phyloP scores from a whole-genome alignment of 345 rosid genomes.

The Populus nigra region DNA sequence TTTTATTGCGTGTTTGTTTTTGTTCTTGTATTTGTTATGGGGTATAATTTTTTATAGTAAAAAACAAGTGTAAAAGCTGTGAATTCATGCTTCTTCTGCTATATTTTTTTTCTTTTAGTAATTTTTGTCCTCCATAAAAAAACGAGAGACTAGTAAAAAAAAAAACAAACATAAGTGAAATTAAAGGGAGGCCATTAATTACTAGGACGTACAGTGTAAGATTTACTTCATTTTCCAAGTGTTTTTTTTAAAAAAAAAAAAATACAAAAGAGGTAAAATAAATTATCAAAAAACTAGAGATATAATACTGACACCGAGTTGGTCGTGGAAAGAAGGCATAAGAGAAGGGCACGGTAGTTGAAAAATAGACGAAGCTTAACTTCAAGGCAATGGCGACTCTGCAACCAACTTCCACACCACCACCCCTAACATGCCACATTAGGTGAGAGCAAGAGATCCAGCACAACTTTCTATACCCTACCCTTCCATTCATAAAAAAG shows the following conservation, averaged over 20 bases:
- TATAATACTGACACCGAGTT: not conserved
- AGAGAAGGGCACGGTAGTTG: constrained; percentile 31
- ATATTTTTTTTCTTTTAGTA: too few relatives aligned
- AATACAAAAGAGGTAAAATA: not conserved
- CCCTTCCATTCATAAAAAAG: constrained; percentile 34
- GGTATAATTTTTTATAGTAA: too few relatives aligned
- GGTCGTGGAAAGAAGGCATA: not conserved
- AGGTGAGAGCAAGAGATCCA: constrained; percentile 35
- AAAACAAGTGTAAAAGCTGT: too few relatives aligned
- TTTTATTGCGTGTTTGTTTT: too few relatives aligned
- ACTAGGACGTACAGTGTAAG: not conserved
- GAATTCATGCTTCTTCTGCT: too few relatives aligned
- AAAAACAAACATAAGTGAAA: not conserved
- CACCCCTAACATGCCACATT: constrained; percentile 33
- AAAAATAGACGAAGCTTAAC: constrained; percentile 64
- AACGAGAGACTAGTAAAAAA: too few relatives aligned
- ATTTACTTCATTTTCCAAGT: not conserved
- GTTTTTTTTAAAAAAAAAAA: not conserved
- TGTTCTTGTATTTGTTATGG: too few relatives aligned
- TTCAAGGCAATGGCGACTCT: constrained; percentile 93
- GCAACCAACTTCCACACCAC: constrained; percentile 52
- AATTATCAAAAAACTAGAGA: not conserved
- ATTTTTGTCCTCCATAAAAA: too few relatives aligned
- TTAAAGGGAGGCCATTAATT: not conserved
- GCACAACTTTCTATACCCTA: constrained; percentile 10